Evolutionary conservation across 148 eudicot genomes (phyloP), one percentile per base, ranked within the genome.

Genomic region (Nepenthes mirabilis): DNA sequence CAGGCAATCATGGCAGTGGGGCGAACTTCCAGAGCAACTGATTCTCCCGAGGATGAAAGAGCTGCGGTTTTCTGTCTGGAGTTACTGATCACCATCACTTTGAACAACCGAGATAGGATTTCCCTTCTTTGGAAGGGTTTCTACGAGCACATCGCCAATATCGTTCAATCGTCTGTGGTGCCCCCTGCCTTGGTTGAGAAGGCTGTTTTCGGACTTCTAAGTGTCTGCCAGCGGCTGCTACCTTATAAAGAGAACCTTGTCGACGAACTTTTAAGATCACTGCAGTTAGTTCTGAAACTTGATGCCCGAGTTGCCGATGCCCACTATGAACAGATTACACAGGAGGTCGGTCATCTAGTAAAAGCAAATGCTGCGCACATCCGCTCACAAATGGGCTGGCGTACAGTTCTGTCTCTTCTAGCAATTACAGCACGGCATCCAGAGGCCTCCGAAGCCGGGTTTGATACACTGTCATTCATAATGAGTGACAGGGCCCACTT

Each of bases 231-330:
- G 64, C 64, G 80, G 37, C 55, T 76, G 51, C 77, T 76, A 34
- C 80, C 80, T 13, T 76, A 76, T 66, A 76, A 76, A 36, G 80
- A 76, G 55, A 72, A 76, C 43, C 73, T 76, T 47, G 53, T 76
- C 5, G 80, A 76, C 59, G 80, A 72, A 55, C 80, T 76, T 65
- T 60, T 76, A 34, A 66, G 55, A 55, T 76, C 80, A 10, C 65
- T 76, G 52, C 80, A 76, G 56, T 73, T 76, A 14, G 45, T 76
- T 2, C 43, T 72, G 71, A 76, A 76, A 50, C 76, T 76, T 11
- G 80, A 76, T 65, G 74, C 80, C 37, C 76, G 80, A n/a, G 80
- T 76, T 36, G 77, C 80, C 34, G 80, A 76, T 68, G 73, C 70
- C 33, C 72, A 72, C 34, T 72, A 73, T 49, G 76, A 72, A 43